phyloP scores from a whole-genome alignment of 805 yeast species.

The Nakazawaea anatomiae region DNA sequence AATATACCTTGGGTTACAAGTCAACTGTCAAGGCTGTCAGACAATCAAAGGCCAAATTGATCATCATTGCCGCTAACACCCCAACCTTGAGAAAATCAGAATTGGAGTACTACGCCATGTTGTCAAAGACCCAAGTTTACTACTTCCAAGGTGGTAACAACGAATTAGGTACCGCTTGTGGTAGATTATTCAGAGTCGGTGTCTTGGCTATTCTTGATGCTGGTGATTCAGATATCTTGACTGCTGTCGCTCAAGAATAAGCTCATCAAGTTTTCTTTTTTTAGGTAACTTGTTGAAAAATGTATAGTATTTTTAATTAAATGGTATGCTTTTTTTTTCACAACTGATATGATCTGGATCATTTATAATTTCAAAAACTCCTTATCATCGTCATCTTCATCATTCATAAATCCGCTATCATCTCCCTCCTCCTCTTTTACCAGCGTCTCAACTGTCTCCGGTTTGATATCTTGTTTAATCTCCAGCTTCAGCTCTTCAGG shows the following conservation, averaged over 20 bases:
- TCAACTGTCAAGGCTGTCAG: slow-evolving; percentile 97
- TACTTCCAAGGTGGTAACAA: slow-evolving; percentile 99
- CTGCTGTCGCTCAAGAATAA: slow-evolving; percentile 37
- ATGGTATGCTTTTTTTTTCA: background rate
- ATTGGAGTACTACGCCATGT: slow-evolving; percentile 99
- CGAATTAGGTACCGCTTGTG: slow-evolving; percentile 99
- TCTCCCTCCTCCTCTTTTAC: slow-evolving; percentile 4
- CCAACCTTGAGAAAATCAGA: slow-evolving; percentile 99
- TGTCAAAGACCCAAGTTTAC: slow-evolving; percentile 94
- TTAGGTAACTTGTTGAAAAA: background rate
- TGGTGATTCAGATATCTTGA: slow-evolving; percentile 99
- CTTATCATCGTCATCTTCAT: slow-evolving; percentile 3
- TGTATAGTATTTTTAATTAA: slow-evolving; percentile 1
- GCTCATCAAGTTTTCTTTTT: background rate
- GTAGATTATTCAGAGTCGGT: slow-evolving; percentile 99
- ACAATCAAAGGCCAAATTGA: slow-evolving; percentile 97
- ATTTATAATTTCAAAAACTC: background rate
- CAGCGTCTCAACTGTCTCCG: background rate
- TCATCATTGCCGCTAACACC: slow-evolving; percentile 98
- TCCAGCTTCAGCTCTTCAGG: background rate
- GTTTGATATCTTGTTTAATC: background rate
- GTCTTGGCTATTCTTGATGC: slow-evolving; percentile 93
- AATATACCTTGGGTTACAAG: slow-evolving; percentile 99
- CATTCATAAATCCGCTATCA: background rate
- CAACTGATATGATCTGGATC: background rate